These are phyloP conservation scores for Penicillium corylophilum DNA, from an alignment of 2,329 filamentous ascomycete genomes.

Conservation along the genomic window DNA sequence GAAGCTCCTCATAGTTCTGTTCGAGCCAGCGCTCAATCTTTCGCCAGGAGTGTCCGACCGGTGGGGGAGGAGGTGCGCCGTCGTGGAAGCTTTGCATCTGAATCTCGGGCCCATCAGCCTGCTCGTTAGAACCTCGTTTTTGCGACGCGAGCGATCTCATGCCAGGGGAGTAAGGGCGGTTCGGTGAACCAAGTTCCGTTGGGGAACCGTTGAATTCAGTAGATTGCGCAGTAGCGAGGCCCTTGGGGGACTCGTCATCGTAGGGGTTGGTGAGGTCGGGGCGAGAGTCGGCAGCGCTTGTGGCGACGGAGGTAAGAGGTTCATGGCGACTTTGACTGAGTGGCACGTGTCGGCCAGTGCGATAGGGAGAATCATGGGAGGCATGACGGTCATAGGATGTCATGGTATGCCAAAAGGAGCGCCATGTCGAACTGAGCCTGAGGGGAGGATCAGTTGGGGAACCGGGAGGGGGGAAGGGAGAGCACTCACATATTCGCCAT, in stretches of 20 bases:
- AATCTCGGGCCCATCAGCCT: conserved; percentile 77
- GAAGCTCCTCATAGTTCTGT: conserved; percentile 91
- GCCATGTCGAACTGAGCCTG: conserved; percentile 71
- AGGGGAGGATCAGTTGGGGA: conserved; percentile 9
- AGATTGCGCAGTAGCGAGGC: conserved; percentile 55
- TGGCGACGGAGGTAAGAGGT: conserved; percentile 82
- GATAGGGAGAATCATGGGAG: conserved; percentile 86
- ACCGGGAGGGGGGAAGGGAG: not conserved
- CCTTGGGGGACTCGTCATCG: conserved; percentile 65
- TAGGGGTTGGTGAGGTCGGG: conserved; percentile 79
- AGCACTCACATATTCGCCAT: conserved; percentile 25
- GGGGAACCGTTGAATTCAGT: conserved; percentile 63
- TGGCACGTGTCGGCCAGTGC: conserved; percentile 85
- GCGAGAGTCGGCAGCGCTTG: conserved; percentile 80
- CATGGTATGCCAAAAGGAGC: conserved; percentile 94
- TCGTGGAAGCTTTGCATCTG: conserved; percentile 96
- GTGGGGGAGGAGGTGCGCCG: conserved; percentile 83
- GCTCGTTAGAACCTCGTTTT: conserved; percentile 58
- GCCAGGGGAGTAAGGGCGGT: conserved; percentile 82
- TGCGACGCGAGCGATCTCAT: conserved; percentile 75
- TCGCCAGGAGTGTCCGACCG: conserved; percentile 84
- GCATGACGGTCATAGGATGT: conserved; percentile 81
- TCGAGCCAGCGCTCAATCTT: conserved; percentile 94
- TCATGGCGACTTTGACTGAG: conserved; percentile 78
- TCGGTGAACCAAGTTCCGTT: conserved; percentile 55